phyloP scores from a whole-genome alignment of 352 stramenopile genomes.

The Thraustochytrium sp. region DNA sequence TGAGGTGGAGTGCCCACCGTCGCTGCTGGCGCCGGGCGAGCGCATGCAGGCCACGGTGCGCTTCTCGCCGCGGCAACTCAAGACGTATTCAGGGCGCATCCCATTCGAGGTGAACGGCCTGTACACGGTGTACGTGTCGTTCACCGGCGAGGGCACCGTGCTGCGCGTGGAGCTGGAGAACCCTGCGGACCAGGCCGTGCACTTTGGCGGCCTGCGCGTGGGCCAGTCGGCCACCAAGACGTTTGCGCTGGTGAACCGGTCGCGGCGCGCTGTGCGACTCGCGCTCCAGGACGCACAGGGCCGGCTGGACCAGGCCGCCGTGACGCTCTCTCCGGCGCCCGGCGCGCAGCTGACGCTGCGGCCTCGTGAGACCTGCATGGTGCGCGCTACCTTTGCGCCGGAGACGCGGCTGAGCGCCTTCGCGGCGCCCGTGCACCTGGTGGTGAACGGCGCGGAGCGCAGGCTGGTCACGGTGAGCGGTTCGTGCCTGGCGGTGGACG shows the following conservation, averaged over 20 bases:
- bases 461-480: constrained; percentile 73
- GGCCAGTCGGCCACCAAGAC: constrained; percentile 64
- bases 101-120: constrained; percentile 82
- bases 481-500: constrained; percentile 78
- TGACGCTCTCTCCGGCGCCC: constrained; percentile 15
- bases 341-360: constrained; percentile 62
- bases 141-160: constrained; percentile 67
- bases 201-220: constrained; percentile 73
- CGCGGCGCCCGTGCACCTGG: constrained; percentile 62
- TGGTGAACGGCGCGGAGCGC: constrained; percentile 49
- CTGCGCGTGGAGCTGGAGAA: constrained; percentile 79
- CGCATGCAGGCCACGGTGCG: constrained; percentile 66
- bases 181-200: constrained; percentile 65
- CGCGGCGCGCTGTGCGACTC: constrained; percentile 65
- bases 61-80: constrained; percentile 74
- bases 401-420: constrained; percentile 63
- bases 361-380: constrained; percentile 65
- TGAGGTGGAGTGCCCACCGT: constrained; percentile 71
- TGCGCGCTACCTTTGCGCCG: constrained; percentile 68
- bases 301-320: constrained; percentile 45
- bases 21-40: constrained; percentile 69
- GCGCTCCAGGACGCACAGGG: constrained; percentile 57
- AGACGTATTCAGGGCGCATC: constrained; percentile 71
- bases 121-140: constrained; percentile 64
- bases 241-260: constrained; percentile 74